A percentile compares a stretch with the other conserved stretches of the same genome.
Evolutionary conservation across 1,284 basidiomycete species (phyloP).

Genomic region (Cystobasidium pallidum): DNA sequence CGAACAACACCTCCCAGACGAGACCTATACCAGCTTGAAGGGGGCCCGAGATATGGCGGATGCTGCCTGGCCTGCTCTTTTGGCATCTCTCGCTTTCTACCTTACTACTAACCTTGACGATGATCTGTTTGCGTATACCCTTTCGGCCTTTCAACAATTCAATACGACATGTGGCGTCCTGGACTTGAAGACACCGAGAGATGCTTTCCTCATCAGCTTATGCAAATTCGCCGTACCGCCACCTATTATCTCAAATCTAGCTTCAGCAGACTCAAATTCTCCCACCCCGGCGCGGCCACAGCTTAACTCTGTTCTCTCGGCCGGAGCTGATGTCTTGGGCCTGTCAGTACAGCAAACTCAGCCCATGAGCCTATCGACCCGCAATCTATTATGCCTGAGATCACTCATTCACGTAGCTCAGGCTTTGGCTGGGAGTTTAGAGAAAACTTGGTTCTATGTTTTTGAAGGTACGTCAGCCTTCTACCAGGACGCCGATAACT

Average conservation of each 20-base stretch:
- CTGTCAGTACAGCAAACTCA: conserved; percentile 42
- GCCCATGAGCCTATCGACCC: conserved; percentile 68
- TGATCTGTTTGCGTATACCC: conserved; percentile 79
- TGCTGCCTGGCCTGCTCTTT: conserved; percentile 82
- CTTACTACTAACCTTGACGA: conserved; percentile 86
- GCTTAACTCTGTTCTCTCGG: conserved; percentile 55
- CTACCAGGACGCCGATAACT: too few relatives aligned
- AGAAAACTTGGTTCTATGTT: conserved; percentile 85
- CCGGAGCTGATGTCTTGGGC: conserved; percentile 73
- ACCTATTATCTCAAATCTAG: conserved; percentile 79
- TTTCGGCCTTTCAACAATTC: conserved; percentile 78
- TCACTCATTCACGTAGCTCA: conserved; percentile 77
- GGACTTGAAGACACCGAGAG: conserved; percentile 79
- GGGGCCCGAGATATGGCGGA: conserved; percentile 77
- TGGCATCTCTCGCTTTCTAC: conserved; percentile 84
- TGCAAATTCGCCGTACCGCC: conserved; percentile 86
- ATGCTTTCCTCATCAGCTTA: conserved; percentile 85
- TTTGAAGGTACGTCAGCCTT: conserved; percentile 62
- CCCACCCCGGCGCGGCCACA: conserved; percentile 4
- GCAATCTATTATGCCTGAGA: conserved; percentile 88
- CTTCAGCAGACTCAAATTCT: conserved; percentile 59
- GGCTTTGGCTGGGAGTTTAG: conserved; percentile 80
- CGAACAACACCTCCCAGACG: conserved; percentile 59
- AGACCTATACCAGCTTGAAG: conserved; percentile 60
- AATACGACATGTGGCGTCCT: conserved; percentile 89